Percentiles rank a stretch among this genome's conserved stretches.
These are phyloP conservation scores for Fusarium sterilihyphosum DNA, from an alignment of 2,329 filamentous ascomycete genomes.

Conservation along the genomic window DNA sequence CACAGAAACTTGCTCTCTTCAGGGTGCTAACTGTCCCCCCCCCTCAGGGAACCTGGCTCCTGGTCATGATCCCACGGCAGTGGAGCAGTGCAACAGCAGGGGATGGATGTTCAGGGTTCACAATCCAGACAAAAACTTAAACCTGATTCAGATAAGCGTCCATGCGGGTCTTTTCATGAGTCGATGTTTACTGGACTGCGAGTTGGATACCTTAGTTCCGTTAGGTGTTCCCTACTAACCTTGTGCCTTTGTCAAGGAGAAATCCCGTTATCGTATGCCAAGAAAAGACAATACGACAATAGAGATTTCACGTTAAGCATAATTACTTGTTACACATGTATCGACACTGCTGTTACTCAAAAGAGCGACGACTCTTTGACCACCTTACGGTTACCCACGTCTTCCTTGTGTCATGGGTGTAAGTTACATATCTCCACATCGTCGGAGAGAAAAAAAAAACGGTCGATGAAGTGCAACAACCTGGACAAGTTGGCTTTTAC, in stretches of 20 bases:
- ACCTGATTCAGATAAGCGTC: constrained; percentile 16
- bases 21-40: not conserved
- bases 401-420: constrained; percentile 7
- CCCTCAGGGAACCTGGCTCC: constrained; percentile 14
- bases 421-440: not conserved
- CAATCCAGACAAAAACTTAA: not conserved
- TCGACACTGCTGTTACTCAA: not conserved
- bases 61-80: constrained; percentile 30
- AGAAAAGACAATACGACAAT: not conserved
- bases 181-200: not conserved
- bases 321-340: not conserved
- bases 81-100: constrained; percentile 24
- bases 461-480: not conserved
- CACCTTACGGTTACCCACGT: not conserved
- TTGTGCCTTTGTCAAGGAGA: not conserved
- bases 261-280: not conserved
- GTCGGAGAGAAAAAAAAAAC: not conserved
- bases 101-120: constrained; percentile 7
- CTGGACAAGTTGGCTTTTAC: not conserved
- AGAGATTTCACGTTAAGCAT: not conserved
- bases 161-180: not conserved
- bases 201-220: not conserved
- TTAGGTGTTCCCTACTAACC: not conserved
- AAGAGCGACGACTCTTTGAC: not conserved
- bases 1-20: not conserved